Evolutionary conservation across 1,139 yeast species (phyloP).

Genomic region (Casaregolazyma suthepensis): DNA sequence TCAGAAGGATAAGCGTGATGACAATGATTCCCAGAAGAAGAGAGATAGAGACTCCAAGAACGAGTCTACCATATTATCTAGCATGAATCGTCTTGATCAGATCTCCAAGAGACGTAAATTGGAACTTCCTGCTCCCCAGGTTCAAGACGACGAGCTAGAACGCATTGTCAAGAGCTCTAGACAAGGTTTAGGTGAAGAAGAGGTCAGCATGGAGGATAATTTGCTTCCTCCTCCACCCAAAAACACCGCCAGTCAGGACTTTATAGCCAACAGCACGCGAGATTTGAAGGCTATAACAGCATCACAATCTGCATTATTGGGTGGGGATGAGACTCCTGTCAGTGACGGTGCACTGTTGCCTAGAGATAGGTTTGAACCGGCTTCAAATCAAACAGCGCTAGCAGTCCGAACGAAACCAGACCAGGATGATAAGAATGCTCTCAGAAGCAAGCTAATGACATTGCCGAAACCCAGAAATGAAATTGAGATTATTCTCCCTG

Average conservation of each 20-base stretch:
- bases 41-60: slow-evolving; percentile 17
- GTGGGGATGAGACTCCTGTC: slow-evolving; percentile 25
- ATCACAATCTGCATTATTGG: slow-evolving; percentile 29
- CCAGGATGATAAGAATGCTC: background rate
- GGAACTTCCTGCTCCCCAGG: slow-evolving; percentile 48
- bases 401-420: background rate
- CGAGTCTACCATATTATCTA: slow-evolving; percentile 25
- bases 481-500: slow-evolving; percentile 44
- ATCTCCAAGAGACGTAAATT: slow-evolving; percentile 48
- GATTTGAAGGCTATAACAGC: slow-evolving; percentile 27
- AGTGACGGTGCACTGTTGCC: slow-evolving; percentile 13
- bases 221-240: background rate
- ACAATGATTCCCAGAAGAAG: slow-evolving; percentile 32
- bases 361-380: background rate
- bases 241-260: slow-evolving; percentile 17
- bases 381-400: background rate
- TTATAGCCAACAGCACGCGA: slow-evolving; percentile 24
- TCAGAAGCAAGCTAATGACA: slow-evolving; percentile 16
- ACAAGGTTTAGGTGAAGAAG: slow-evolving; percentile 10
- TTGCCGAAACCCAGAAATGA: slow-evolving; percentile 56
- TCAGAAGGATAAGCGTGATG: slow-evolving; percentile 38
- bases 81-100: slow-evolving; percentile 35
- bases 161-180: slow-evolving; percentile 30
- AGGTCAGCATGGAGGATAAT: background rate
- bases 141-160: slow-evolving; percentile 33